Base-by-base conservation (phyloP, 805 yeast genomes). In the Scheffersomyces amazonensis region DNA sequence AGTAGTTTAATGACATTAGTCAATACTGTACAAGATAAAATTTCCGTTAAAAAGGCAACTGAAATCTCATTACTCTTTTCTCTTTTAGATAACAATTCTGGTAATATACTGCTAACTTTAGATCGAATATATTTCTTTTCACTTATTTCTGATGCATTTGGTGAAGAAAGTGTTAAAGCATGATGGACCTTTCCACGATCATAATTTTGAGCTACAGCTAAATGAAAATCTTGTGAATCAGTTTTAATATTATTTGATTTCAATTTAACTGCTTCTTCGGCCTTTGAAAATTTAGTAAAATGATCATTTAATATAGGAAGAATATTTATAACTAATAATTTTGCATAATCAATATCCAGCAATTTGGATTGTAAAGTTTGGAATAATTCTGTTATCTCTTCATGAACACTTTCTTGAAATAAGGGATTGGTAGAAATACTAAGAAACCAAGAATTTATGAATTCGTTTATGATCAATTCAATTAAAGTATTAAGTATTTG, bases 301-400 rank as follows among this genome's bases (percentile, higher is more conserved):
- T 89, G 96, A 10, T 71, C 75, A 1, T 86, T 81, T 1, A 87
- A 5, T 1, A 82, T 48, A 0, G 96, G 96, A 5, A 86, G 39
- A 0, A 86, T 24, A 32, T 71, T 71, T 21, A 78, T 61, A 1
- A 87, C 80, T 2, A 84, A 42, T 21, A 87, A 52, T 30, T 71
- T 71, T 1, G 88, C 69, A 16, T 76, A 59, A 49, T 87, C 87
- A 1, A 80, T 40, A 0, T 53, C 49, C 0, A 43, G 51, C 1
- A 81, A 40, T 21, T 83, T 58, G 3, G 45, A 41, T 18, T 71
- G 70, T 6, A 88, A 36, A 15, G 60, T 60, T 7, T 44, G 48
- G 1, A 79, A 52, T 0, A 75, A 73, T 2, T 44, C 35, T 7
- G 71, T 61, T 21, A 83, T 56, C 36, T 77, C 75, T 2, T 51